These are phyloP conservation scores for Malbranchea cinnamomea DNA, from an alignment of 2,329 filamentous ascomycete species.

Conservation along the genomic window DNA sequence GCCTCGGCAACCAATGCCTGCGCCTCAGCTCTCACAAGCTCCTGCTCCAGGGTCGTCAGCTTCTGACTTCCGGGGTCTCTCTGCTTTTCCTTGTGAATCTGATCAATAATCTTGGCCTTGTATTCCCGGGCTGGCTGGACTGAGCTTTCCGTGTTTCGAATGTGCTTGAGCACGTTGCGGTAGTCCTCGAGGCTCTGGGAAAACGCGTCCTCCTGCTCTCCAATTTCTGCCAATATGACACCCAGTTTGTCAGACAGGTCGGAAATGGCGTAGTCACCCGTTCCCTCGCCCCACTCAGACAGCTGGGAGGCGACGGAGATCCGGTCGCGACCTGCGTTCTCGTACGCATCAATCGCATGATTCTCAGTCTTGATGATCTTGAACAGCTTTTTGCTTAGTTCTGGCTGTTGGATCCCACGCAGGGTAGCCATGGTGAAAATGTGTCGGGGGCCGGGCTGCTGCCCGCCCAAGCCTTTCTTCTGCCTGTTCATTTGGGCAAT, in stretches of 20 bases:
- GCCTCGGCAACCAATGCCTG: conserved; percentile 94
- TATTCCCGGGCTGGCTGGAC: conserved; percentile 84
- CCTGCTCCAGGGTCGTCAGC: conserved; percentile 79
- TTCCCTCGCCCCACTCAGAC: conserved; percentile 91
- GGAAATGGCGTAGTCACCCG: conserved; percentile 68
- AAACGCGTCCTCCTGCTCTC: conserved; percentile 82
- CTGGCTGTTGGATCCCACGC: conserved; percentile 69
- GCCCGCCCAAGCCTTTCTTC: no score
- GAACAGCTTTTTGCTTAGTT: conserved; percentile 77
- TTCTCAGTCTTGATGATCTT: conserved; percentile 93
- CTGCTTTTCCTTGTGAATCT: conserved; percentile 80
- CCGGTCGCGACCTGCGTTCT: conserved; percentile 71
- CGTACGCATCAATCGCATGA: conserved; percentile 69
- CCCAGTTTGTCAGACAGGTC: conserved; percentile 94
- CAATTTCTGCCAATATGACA: conserved; percentile 80
- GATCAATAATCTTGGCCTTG: conserved; percentile 76
- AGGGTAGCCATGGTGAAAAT: conserved; percentile 78
- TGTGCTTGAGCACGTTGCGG: conserved; percentile 68
- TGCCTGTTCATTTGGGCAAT: no score
- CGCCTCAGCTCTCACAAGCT: conserved; percentile 88
- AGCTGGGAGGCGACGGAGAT: conserved; percentile 75
- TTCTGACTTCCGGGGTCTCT: conserved; percentile 79
- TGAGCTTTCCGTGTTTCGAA: conserved; percentile 87
- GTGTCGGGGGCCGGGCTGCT: no score
- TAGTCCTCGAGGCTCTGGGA: conserved; percentile 79